Percentiles rank a stretch among this genome's conserved stretches.
phyloP scores from a whole-genome alignment of 192 early-diverging fungal genomes.

The Phycomyces nitens region DNA sequence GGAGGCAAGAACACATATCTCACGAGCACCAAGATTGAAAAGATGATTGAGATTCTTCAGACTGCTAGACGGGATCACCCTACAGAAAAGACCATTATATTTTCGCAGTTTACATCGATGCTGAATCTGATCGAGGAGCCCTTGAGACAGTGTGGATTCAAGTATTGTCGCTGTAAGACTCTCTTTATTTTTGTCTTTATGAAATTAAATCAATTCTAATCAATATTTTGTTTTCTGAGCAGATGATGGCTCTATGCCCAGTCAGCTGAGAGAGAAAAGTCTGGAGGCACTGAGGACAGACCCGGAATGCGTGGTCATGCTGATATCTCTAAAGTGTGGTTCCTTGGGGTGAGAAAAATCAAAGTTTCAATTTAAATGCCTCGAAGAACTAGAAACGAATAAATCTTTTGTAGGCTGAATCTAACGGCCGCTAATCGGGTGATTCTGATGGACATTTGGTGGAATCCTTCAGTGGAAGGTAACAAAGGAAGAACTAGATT shows the following conservation, averaged over 20 bases:
- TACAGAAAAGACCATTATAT: constrained; percentile 55
- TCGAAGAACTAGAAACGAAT: no score
- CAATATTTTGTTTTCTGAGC: background rate
- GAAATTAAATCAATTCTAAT: background rate
- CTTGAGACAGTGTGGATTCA: constrained; percentile 34
- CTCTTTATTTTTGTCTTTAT: no score
- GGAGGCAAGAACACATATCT: background rate
- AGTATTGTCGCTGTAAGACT: constrained; percentile 41
- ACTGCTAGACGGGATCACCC: constrained; percentile 42
- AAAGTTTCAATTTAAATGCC: background rate
- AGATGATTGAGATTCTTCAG: constrained; percentile 46
- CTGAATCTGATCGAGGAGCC: constrained; percentile 48
- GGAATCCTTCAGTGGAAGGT: constrained; percentile 75
- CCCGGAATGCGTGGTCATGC: constrained; percentile 52
- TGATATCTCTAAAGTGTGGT: constrained; percentile 50
- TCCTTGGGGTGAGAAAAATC: constrained; percentile 34
- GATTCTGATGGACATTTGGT: constrained; percentile 80
- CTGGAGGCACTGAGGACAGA: constrained; percentile 63
- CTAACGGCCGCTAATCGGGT: constrained; percentile 70
- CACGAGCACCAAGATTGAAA: constrained; percentile 38
- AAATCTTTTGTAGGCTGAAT: constrained; percentile 60
- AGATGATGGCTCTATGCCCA: constrained; percentile 38
- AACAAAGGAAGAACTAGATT: background rate
- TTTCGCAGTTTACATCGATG: constrained; percentile 56
- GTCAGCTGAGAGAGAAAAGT: constrained; percentile 50